Evolutionary conservation across 2,329 filamentous ascomycete species (phyloP).

Genomic region (Taxawa tesnikishii): DNA sequence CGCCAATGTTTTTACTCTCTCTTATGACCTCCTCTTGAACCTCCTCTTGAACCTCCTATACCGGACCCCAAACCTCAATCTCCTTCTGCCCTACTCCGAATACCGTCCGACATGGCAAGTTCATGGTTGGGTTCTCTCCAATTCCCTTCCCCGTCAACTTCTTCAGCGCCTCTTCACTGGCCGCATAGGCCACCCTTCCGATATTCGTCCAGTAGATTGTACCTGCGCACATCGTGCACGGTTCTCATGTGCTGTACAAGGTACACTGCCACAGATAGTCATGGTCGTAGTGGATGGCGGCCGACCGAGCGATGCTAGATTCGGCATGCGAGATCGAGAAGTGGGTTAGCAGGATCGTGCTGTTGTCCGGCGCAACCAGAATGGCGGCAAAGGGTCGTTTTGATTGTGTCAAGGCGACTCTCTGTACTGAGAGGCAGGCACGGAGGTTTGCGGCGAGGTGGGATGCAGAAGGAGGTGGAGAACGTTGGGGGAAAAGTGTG

Average conservation of each 20-base stretch:
- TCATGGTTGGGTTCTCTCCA: constrained; percentile 40
- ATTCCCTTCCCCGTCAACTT: constrained; percentile 35
- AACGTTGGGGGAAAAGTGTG: neutral
- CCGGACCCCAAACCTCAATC: constrained; percentile 37
- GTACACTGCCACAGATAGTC: constrained; percentile 38
- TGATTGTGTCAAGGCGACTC: constrained; percentile 28
- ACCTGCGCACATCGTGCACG: constrained; percentile 40
- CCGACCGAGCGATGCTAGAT: constrained; percentile 35
- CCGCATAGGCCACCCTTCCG: constrained; percentile 39
- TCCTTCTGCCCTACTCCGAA: constrained; percentile 35
- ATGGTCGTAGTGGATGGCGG: constrained; percentile 35
- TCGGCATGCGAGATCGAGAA: constrained; percentile 41
- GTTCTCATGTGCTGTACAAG: constrained; percentile 42
- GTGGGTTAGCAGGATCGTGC: constrained; percentile 35
- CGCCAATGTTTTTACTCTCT: constrained; percentile 36
- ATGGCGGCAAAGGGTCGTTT: constrained; percentile 39
- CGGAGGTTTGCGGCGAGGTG: neutral
- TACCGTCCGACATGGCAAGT: constrained; percentile 36
- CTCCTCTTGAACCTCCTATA: constrained; percentile 31
- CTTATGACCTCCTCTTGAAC: constrained; percentile 33
- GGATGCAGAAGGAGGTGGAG: neutral
- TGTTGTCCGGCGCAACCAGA: constrained; percentile 37
- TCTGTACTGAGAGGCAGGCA: constrained; percentile 30
- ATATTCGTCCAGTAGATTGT: constrained; percentile 42
- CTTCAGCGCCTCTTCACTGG: constrained; percentile 34